Percentiles rank a stretch among this genome's conserved stretches.
These are phyloP conservation scores for Ogataea degrootiae DNA, from an alignment of 805 yeast species.

Conservation along the genomic window DNA sequence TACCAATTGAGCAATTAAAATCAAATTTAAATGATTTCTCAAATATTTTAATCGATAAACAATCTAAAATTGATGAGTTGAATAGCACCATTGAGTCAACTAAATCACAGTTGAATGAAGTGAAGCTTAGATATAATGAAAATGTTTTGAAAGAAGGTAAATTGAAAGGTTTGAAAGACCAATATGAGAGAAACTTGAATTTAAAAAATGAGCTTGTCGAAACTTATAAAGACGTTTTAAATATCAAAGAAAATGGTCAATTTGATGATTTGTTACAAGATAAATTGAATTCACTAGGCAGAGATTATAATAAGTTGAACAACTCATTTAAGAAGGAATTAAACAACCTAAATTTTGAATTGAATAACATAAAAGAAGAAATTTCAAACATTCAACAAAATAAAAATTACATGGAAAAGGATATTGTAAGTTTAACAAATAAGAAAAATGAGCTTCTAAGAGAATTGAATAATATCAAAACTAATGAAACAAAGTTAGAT, in stretches of 20 bases:
- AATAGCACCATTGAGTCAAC: conserved; percentile 15
- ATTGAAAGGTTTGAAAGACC: conserved; percentile 33
- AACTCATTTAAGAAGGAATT: conserved; percentile 5
- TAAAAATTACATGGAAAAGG: conserved; percentile 36
- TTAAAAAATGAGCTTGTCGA: conserved; percentile 9
- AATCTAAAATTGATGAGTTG: conserved; percentile 11
- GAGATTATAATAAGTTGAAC: neutral
- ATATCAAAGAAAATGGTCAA: conserved; percentile 1
- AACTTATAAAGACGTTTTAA: conserved; percentile 4
- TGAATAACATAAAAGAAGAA: conserved; percentile 25
- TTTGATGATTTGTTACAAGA: conserved; percentile 9
- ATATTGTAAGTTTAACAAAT: conserved; percentile 32
- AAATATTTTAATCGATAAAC: conserved; percentile 22
- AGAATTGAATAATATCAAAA: conserved; percentile 33
- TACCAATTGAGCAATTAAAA: conserved; percentile 37
- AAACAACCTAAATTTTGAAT: conserved; percentile 13
- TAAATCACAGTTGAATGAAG: conserved; percentile 2
- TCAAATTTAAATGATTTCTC: conserved; percentile 39
- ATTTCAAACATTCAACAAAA: conserved; percentile 41
- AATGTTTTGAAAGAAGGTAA: conserved; percentile 52
- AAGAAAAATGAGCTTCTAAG: conserved; percentile 34
- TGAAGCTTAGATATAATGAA: conserved; percentile 32
- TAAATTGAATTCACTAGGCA: conserved; percentile 1
- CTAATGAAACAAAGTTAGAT: conserved; percentile 44
- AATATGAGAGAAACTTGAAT: conserved; percentile 17